Base-by-base conservation (phyloP, 1,284 basidiomycete genomes). In the Melanopsichium pennsylvanicum region DNA sequence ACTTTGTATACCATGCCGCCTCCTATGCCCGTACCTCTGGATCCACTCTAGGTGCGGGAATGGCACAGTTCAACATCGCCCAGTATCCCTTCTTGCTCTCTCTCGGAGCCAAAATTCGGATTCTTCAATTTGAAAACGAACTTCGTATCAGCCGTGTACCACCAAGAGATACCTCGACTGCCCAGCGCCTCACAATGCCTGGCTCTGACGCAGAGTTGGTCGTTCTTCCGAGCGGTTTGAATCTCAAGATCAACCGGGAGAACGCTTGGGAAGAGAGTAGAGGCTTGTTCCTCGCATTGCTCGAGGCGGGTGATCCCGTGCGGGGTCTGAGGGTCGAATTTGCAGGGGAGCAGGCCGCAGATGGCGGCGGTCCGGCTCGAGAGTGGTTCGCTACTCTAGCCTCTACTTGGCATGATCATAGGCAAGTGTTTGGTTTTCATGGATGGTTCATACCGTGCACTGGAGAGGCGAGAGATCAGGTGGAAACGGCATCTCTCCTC, bases 301-400 rank as follows among this genome's bases (percentile, higher is more conserved):
- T 70, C 7, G 57, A 58, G 3, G 37, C 57, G n/a, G 45, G 43
- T 16, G 31, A 11, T 13, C n/a, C 38, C 2, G 51, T 57, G 29
- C 41, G 42, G 2, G 61, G 71, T 2, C n/a, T 75, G 35, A 45
- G 63, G 4, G 60, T 75, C 9, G 58, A 60, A 18, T 75, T 75
- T 39, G 56, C 40, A 5, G 61, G 54, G 18, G 74, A 75, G 31
- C 52, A 54, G 2, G 74, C 74, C 3, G 68, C 70, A 23, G 74
- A 75, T 40, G 71, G 68, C 8, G 74, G 74, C 5, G 74, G 74
- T 15, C 59, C 72, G 21, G 52, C 58, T 4, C 62, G 72, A 35
- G 74, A 75, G 52, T 75, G 68, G 67, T 72, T 73, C 33, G 54
- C 60, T 43, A 46, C 54, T 39, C 49, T 73, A 3, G 61, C 58